Conservation (phyloP, 495 filamentous ascomycete species). For the Daldinia loculata region DNA sequence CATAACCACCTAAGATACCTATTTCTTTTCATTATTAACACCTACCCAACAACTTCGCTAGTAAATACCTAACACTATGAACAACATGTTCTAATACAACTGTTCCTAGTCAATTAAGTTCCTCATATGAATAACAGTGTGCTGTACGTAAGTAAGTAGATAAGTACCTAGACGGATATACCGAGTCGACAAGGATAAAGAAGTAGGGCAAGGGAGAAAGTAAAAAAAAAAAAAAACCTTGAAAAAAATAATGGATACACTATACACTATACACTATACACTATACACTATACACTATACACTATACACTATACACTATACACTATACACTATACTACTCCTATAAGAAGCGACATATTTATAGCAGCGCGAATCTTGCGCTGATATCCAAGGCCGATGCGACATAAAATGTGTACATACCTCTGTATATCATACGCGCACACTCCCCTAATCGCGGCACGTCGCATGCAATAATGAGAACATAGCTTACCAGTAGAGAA, state of each 20-base stretch:
- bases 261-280: not conserved
- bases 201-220: not conserved
- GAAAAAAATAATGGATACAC: not conserved
- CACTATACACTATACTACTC: not conserved
- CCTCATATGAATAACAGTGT: not conserved
- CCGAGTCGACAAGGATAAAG: not conserved
- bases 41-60: not conserved
- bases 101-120: not conserved
- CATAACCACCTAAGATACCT: too few relatives aligned
- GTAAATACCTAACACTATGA: not conserved
- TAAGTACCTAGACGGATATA: not conserved
- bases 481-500: not conserved
- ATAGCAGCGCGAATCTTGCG: not conserved
- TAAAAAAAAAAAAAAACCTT: too few relatives aligned
- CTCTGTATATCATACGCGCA: too few relatives aligned
- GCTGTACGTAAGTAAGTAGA: not conserved
- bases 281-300: too few relatives aligned
- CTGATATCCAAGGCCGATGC: not conserved
- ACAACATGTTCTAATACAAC: not conserved
- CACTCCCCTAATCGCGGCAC: too few relatives aligned
- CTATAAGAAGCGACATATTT: not conserved
- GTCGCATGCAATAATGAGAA: too few relatives aligned
- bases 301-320: too few relatives aligned
- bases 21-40: not conserved
- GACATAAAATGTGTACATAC: not conserved